phyloP scores from a whole-genome alignment of 2,329 filamentous ascomycete species.

The Bipolaris gigantea region DNA sequence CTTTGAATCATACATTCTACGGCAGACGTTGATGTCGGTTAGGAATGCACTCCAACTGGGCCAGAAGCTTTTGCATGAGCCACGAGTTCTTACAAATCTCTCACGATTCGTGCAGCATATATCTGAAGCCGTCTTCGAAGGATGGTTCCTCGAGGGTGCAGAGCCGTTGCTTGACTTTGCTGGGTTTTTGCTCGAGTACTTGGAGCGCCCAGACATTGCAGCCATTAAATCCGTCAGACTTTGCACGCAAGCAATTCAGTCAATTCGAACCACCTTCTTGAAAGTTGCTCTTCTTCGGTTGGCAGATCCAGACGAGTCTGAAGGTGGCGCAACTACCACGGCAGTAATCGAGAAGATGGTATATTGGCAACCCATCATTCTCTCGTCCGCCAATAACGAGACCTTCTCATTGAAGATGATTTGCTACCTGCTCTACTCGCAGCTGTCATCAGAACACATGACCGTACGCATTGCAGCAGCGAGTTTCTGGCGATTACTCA shows the following conservation, averaged over 20 bases:
- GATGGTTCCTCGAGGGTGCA: conserved; percentile 91
- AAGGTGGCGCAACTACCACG: conserved; percentile 64
- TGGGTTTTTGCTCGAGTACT: conserved; percentile 81
- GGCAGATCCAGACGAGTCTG: conserved; percentile 75
- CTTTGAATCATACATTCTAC: conserved; percentile 87
- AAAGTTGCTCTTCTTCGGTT: conserved; percentile 77
- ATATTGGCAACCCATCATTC: conserved; percentile 93
- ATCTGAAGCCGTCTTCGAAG: conserved; percentile 89
- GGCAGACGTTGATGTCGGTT: conserved; percentile 71
- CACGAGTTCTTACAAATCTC: conserved; percentile 83
- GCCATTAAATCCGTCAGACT: conserved; percentile 85
- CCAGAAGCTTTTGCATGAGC: conserved; percentile 74
- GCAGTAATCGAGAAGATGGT: conserved; percentile 80
- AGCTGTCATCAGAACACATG: conserved; percentile 71
- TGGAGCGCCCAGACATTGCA: conserved; percentile 82
- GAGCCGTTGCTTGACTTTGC: conserved; percentile 82
- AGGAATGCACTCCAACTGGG: conserved; percentile 70
- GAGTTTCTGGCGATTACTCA: conserved; percentile 84
- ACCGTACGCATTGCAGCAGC: conserved; percentile 74
- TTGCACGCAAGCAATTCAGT: conserved; percentile 78
- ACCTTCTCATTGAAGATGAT: conserved; percentile 82
- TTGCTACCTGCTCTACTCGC: conserved; percentile 91
- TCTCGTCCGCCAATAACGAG: conserved; percentile 75
- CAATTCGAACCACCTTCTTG: conserved; percentile 76
- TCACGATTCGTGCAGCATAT: conserved; percentile 79